phyloP scores from a whole-genome alignment of 83 land plant species.

The Isoetes engelmannii region DNA sequence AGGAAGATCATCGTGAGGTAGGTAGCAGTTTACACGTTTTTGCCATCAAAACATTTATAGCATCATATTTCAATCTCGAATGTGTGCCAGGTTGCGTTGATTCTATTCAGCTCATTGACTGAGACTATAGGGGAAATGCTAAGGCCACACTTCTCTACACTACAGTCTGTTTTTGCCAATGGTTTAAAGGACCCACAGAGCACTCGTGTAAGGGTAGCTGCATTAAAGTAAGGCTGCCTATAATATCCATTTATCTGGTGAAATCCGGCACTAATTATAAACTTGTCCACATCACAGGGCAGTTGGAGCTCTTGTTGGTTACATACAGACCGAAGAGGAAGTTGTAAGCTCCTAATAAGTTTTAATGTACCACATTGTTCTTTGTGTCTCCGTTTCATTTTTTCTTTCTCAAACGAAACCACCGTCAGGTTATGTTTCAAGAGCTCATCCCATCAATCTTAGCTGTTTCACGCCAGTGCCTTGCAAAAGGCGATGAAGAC shows the following conservation, averaged over 20 bases:
- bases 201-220: conserved; percentile 85
- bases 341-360: conserved; percentile 48
- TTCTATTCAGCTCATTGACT: conserved; percentile 90
- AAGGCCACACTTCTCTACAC: conserved; percentile 61
- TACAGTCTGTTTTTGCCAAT: conserved; percentile 74
- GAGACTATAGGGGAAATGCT: conserved; percentile 86
- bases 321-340: conserved; percentile 71
- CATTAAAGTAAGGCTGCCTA: conserved; percentile 60
- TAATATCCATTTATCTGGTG: neutral
- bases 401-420: no score
- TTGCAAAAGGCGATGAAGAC: conserved; percentile 83
- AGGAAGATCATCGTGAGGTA: conserved; percentile 95
- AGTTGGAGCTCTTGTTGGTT: conserved; percentile 93
- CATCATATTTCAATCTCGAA: neutral
- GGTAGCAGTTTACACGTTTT: conserved; percentile 7
- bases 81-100: conserved; percentile 71
- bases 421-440: conserved; percentile 60
- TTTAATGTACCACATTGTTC: no score
- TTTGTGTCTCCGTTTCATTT: no score
- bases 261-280: conserved; percentile 4
- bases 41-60: neutral
- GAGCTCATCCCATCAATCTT: conserved; percentile 82
- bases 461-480: conserved; percentile 76
- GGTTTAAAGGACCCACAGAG: conserved; percentile 82
- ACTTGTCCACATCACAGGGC: conserved; percentile 57